Evolutionary conservation across 2,329 filamentous ascomycete genomes (phyloP), one percentile per base, ranked within the genome.

Genomic region (Cordyceps cateniannulata): DNA sequence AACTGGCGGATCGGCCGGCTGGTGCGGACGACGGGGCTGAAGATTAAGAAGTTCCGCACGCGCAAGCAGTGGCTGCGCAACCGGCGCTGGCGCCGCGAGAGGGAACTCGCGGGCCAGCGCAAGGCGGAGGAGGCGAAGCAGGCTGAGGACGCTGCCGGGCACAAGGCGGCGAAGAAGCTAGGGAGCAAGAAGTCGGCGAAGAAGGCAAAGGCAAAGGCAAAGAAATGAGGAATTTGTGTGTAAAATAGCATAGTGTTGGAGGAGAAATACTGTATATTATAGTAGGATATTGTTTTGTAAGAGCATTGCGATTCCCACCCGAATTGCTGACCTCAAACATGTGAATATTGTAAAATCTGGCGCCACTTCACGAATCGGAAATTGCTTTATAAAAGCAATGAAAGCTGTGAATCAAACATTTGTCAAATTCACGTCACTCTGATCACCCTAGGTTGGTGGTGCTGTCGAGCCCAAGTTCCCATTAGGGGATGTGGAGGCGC

Each of bases 1-100:
- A 85, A 83, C 73, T 84, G 81, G 77, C 76, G 79, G 27, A 81
- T 86, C 52, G 83, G 83, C 14, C 77, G 78, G 10, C 73, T 86
- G 52, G 78, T 80, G 56, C 75, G 74, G 65, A 81, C 80, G 64
- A 81, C 80, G 68, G 76, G 78, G 22, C 74, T 78, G 60, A 73
- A 79, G 61, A 76, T 79, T 25, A 81, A 78, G 64, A 76, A 79
- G 60, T 79, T 80, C 68, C 73, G 76, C 24, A 80, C 81, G 62
- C 74, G 82, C 51, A 81, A 79, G 69, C 75, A 78, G 65, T 76
- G 73, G 68, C 75, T 82, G 68, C 72, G 80, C 48, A 71, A 77
- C 59, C 67, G 75, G 53, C 66, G 76, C 58, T 79, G 75, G 75
- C 74, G 73, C 60, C 67, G 73, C 20, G 77, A 79, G 71, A 67